Percentiles rank a stretch among this genome's conserved stretches.
These are phyloP conservation scores for Melaleuca alternifolia DNA, from an alignment of 345 rosid genomes.

Conservation along the genomic window DNA sequence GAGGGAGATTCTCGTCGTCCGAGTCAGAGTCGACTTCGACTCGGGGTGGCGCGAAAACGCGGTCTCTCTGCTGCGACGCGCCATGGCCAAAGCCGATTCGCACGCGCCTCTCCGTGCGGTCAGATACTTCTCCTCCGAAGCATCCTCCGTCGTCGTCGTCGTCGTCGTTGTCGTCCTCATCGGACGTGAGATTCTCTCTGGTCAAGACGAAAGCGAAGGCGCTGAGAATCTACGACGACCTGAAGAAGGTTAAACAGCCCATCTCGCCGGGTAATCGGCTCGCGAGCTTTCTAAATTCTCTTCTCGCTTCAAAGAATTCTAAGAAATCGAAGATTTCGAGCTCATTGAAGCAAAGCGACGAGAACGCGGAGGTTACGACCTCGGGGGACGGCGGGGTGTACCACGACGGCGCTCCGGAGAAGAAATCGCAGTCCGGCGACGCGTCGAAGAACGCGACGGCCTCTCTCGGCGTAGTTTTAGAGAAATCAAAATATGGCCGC, in stretches of 20 bases:
- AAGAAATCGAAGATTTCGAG: slow-evolving; percentile 32
- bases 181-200: slow-evolving; percentile 1
- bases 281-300: slow-evolving; percentile 69
- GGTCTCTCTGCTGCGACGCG: slow-evolving; percentile 2
- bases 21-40: slow-evolving; percentile 64
- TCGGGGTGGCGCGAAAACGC: slow-evolving; percentile 16
- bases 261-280: slow-evolving; percentile 82
- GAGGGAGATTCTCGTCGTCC: slow-evolving; percentile 64
- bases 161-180: not conserved
- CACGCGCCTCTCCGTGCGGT: slow-evolving; percentile 3
- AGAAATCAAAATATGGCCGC: not conserved
- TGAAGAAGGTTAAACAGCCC: slow-evolving; percentile 75
- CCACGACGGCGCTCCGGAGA: not conserved
- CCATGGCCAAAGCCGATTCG: slow-evolving; percentile 46
- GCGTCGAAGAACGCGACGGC: not conserved
- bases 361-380: not conserved
- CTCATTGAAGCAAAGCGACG: not conserved
- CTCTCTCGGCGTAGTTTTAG: not conserved
- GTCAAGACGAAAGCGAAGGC: slow-evolving; percentile 71
- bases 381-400: not conserved
- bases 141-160: not conserved
- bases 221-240: slow-evolving; percentile 66
- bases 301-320: slow-evolving; percentile 41
- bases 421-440: not conserved
- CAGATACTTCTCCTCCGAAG: not conserved